Conservation (phyloP, 768 basidiomycete species). For the Boletus reticulatus region DNA sequence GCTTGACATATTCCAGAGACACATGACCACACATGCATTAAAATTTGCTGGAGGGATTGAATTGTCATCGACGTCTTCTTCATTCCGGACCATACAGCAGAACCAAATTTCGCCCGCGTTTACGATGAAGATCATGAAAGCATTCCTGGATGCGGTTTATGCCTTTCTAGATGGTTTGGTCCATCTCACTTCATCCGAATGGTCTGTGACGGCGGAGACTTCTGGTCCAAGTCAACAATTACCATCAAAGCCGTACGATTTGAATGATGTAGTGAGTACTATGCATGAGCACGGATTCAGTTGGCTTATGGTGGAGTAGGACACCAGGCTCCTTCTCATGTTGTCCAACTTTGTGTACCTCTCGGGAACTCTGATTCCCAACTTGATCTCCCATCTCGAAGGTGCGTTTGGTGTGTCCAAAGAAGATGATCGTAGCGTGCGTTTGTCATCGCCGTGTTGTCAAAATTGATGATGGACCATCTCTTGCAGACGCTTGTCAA, state of each 20-base stretch:
- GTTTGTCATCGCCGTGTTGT: slow-evolving; percentile 4
- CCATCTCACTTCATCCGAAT: slow-evolving; percentile 72
- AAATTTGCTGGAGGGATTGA: slow-evolving; percentile 81
- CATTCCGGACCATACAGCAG: slow-evolving; percentile 55
- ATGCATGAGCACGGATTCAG: background rate
- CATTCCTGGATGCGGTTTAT: slow-evolving; percentile 84
- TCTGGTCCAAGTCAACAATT: slow-evolving; percentile 12
- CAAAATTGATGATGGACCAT: background rate
- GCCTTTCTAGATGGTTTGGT: slow-evolving; percentile 85
- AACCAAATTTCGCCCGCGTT: slow-evolving; percentile 62
- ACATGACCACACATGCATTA: slow-evolving; percentile 71
- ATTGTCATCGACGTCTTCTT: slow-evolving; percentile 42
- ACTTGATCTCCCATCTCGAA: slow-evolving; percentile 79
- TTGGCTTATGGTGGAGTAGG: slow-evolving; percentile 45
- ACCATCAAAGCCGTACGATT: slow-evolving; percentile 43
- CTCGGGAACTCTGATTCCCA: slow-evolving; percentile 65
- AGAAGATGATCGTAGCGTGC: slow-evolving; percentile 68
- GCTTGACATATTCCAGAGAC: slow-evolving; percentile 78
- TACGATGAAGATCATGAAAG: slow-evolving; percentile 70
- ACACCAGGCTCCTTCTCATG: slow-evolving; percentile 82
- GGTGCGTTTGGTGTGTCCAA: slow-evolving; percentile 70
- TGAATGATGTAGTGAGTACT: slow-evolving; percentile 56
- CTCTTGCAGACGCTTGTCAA: slow-evolving; percentile 60
- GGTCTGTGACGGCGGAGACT: slow-evolving; percentile 32
- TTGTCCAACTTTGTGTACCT: slow-evolving; percentile 86